Evolutionary conservation across 371 early-diverging fungal species (phyloP).

Genomic region (Phascolomyces articulosus): DNA sequence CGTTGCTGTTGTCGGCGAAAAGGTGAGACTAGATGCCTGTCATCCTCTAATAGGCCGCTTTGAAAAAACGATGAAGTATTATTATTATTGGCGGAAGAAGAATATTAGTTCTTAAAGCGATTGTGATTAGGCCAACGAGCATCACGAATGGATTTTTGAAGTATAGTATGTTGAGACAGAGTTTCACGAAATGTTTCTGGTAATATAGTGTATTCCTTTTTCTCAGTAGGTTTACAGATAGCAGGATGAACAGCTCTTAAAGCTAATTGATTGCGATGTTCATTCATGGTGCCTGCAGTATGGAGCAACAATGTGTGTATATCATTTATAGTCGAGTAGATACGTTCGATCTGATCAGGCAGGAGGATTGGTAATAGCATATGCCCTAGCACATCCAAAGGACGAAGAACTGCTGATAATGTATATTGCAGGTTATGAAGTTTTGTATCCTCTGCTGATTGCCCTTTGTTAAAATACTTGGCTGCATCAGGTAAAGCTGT

Average conservation of each 20-base stretch:
- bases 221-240: background rate
- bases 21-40: background rate
- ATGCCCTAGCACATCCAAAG: slow-evolving; percentile 13
- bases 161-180: background rate
- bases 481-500: background rate
- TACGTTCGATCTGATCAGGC: background rate
- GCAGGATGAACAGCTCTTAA: slow-evolving; percentile 12
- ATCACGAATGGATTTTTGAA: background rate
- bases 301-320: slow-evolving; percentile 8
- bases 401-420: slow-evolving; percentile 7
- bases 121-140: background rate
- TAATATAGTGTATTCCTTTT: background rate
- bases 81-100: background rate
- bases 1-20: background rate
- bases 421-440: slow-evolving; percentile 19
- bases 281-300: slow-evolving; percentile 10
- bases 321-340: slow-evolving; percentile 12
- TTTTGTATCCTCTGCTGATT: background rate
- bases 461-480: background rate
- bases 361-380: slow-evolving; percentile 2
- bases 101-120: background rate
- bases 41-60: background rate
- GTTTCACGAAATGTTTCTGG: background rate
- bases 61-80: background rate
- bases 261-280: slow-evolving; percentile 15